Percentiles rank a stretch among this genome's conserved stretches.
These are phyloP conservation scores for Moesziomyces aphidis DNA, from an alignment of 1,284 basidiomycete species.

Conservation along the genomic window DNA sequence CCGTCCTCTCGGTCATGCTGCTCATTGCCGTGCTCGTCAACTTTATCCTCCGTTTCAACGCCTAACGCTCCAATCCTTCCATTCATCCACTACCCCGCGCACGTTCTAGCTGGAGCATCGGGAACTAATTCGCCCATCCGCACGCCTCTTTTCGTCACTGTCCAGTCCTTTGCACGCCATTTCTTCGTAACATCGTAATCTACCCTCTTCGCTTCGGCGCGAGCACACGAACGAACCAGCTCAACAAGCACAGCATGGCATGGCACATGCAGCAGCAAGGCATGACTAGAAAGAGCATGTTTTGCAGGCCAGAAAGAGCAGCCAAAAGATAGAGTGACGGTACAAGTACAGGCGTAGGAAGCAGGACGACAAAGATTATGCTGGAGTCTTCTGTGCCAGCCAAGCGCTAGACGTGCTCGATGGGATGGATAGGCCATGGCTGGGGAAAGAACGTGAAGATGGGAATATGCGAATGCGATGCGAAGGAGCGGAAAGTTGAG, in stretches of 20 bases:
- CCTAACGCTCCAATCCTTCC: conserved; percentile 3
- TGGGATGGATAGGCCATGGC: too few species aligned
- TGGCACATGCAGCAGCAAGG: not conserved
- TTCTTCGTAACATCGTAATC: not conserved
- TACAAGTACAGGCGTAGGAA: conserved; percentile 24
- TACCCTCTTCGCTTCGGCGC: not conserved
- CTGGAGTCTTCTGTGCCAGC: conserved; percentile 15
- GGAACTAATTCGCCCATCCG: not conserved
- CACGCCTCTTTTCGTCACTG: not conserved
- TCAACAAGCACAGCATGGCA: too few species aligned
- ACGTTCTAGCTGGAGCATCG: not conserved
- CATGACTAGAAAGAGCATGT: not conserved
- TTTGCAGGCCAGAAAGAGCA: conserved; percentile 1
- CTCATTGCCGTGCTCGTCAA: conserved; percentile 67
- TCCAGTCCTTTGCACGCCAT: not conserved
- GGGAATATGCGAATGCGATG: conserved; percentile 27
- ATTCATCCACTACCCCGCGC: not conserved
- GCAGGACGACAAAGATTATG: conserved; percentile 9
- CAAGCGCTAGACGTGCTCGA: not conserved
- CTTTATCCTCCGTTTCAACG: conserved; percentile 66
- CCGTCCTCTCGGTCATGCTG: conserved; percentile 66
- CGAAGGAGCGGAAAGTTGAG: not conserved
- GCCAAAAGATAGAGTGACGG: conserved; percentile 5
- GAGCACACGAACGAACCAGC: too few species aligned
- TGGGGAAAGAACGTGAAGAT: not conserved